These are phyloP conservation scores for Zasmidium citrigriseum DNA, from an alignment of 2,329 filamentous ascomycete species.

Conservation along the genomic window DNA sequence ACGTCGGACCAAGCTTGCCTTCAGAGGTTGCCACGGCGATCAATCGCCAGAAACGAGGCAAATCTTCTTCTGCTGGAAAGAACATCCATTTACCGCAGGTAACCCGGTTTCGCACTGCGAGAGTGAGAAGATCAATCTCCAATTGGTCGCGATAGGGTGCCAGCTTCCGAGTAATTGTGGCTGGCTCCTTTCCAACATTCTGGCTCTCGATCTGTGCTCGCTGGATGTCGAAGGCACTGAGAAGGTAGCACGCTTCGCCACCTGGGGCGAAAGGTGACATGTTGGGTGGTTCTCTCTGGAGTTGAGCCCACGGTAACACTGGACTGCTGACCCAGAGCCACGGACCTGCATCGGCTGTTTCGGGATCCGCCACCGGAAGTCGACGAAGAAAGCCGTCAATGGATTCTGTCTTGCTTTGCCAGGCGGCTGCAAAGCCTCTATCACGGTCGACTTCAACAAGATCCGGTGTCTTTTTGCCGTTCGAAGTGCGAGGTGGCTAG, in stretches of 20 bases:
- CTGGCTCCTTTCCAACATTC: slow-evolving; percentile 49
- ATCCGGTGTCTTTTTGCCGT: slow-evolving; percentile 10
- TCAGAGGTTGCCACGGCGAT: slow-evolving; percentile 68
- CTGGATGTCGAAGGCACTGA: slow-evolving; percentile 50
- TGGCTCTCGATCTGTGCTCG: slow-evolving; percentile 54
- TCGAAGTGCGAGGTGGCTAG: not conserved
- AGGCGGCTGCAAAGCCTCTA: slow-evolving; percentile 54
- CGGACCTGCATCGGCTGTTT: slow-evolving; percentile 46
- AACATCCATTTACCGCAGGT: slow-evolving; percentile 79
- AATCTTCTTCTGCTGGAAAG: slow-evolving; percentile 57
- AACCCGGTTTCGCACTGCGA: slow-evolving; percentile 62
- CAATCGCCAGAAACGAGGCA: slow-evolving; percentile 65
- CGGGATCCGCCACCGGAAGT: slow-evolving; percentile 66
- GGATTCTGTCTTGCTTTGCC: slow-evolving; percentile 63
- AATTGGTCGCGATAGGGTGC: slow-evolving; percentile 45
- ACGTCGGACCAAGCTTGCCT: slow-evolving; percentile 68
- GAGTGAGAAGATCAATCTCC: slow-evolving; percentile 57
- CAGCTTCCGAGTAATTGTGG: slow-evolving; percentile 41
- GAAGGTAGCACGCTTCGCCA: slow-evolving; percentile 52
- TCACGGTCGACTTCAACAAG: slow-evolving; percentile 59
- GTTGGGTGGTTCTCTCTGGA: slow-evolving; percentile 46
- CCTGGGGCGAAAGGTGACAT: slow-evolving; percentile 53
- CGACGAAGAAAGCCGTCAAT: slow-evolving; percentile 66
- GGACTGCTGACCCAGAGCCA: slow-evolving; percentile 79
- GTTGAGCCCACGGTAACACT: slow-evolving; percentile 34